Evolutionary conservation across 345 rosid species (phyloP).

Genomic region (Gossypium stocksii): DNA sequence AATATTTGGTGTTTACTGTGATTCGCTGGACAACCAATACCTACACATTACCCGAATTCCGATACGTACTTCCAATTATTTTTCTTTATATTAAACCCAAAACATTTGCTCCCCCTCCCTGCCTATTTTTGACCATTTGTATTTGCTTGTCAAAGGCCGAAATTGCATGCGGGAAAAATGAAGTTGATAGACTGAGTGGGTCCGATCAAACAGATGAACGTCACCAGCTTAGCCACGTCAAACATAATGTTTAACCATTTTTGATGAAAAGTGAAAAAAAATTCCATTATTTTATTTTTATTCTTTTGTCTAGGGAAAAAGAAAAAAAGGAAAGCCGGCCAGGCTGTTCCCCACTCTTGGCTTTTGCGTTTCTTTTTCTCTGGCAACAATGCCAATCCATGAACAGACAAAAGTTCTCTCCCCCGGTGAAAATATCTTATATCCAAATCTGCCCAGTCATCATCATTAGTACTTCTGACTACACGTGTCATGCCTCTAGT

Average conservation of each 20-base stretch:
- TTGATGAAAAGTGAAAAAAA: background rate
- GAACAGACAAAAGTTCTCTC: conserved; percentile 15
- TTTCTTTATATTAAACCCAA: too few species aligned
- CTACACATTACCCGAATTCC: too few species aligned
- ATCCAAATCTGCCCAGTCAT: background rate
- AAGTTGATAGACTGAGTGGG: background rate
- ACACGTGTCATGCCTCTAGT: background rate
- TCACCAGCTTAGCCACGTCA: conserved; percentile 9
- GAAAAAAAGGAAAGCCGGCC: conserved; percentile 18
- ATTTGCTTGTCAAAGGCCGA: background rate
- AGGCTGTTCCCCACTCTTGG: conserved; percentile 29
- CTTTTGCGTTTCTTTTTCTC: background rate
- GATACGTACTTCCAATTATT: too few species aligned
- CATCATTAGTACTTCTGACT: background rate
- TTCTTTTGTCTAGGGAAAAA: background rate
- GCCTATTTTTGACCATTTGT: background rate
- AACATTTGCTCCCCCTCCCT: background rate
- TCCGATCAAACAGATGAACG: background rate
- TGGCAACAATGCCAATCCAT: background rate
- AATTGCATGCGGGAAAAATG: background rate
- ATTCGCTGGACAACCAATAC: too few species aligned
- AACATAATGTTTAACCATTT: background rate
- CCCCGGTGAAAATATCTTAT: background rate
- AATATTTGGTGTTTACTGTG: too few species aligned
- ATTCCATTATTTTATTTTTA: background rate